A percentile compares a stretch with the other conserved stretches of the same genome.
These are phyloP conservation scores for Laburnicola sp. DNA, from an alignment of 2,329 filamentous ascomycete species.

Conservation along the genomic window DNA sequence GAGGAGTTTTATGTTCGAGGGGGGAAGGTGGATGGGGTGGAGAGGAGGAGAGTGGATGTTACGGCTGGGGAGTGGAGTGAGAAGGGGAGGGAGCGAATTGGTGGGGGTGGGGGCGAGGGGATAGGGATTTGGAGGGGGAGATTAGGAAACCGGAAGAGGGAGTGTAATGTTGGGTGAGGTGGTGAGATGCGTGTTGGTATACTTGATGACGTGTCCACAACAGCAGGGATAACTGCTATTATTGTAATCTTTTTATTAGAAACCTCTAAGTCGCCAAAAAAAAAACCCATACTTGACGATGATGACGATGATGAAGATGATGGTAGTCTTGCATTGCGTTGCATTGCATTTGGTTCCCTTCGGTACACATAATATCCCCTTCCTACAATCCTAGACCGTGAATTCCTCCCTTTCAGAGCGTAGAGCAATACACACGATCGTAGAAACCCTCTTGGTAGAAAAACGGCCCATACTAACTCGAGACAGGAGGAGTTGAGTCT, in stretches of 20 bases:
- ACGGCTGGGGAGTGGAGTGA: slow-evolving; percentile 39
- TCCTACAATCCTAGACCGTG: too few species aligned
- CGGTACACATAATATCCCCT: slow-evolving; percentile 3
- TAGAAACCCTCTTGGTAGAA: too few species aligned
- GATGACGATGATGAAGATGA: not conserved
- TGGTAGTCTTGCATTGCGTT: not conserved
- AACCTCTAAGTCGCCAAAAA: too few species aligned
- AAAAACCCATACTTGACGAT: not conserved
- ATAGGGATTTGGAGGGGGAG: slow-evolving; percentile 19
- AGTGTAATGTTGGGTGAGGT: not conserved
- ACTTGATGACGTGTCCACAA: too few species aligned
- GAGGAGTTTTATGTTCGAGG: slow-evolving; percentile 29
- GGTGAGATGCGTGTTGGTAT: not conserved
- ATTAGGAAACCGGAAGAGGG: slow-evolving; percentile 12
- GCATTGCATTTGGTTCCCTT: not conserved
- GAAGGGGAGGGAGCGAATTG: slow-evolving; percentile 31
- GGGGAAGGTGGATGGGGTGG: slow-evolving; percentile 16
- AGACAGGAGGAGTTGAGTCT: too few species aligned
- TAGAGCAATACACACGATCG: not conserved
- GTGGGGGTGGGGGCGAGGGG: slow-evolving; percentile 33
- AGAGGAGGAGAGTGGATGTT: slow-evolving; percentile 28
- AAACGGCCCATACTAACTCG: too few species aligned
- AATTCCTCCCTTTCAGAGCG: not conserved
- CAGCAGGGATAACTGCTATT: too few species aligned
- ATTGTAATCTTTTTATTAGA: too few species aligned